Evolutionary conservation across 169 alveolate species (phyloP).

Genomic region (Nephromyces sp.): DNA sequence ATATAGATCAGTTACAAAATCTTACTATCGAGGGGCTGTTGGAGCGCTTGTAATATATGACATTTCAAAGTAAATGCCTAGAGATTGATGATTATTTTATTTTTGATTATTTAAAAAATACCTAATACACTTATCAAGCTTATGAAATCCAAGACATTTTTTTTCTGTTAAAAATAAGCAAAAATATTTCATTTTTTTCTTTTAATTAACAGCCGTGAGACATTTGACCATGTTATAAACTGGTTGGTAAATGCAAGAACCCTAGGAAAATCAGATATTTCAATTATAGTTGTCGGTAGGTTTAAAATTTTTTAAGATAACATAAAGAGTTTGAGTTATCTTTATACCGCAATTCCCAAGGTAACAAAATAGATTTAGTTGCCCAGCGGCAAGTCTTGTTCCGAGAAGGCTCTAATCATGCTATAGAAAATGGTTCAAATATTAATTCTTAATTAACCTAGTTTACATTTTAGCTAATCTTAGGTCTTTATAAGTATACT

Average conservation of each 20-base stretch:
- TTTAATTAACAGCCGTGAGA: constrained; percentile 35
- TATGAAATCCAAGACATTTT: neutral
- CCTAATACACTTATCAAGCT: too few species aligned
- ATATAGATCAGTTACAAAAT: constrained; percentile 62
- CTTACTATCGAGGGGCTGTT: constrained; percentile 81
- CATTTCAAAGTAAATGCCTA: constrained; percentile 47
- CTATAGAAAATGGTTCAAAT: constrained; percentile 64
- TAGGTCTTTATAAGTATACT: neutral
- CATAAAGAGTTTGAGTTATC: neutral
- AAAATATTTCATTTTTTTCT: neutral
- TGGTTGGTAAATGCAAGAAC: constrained; percentile 68
- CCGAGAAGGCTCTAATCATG: constrained; percentile 70
- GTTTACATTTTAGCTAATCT: too few species aligned
- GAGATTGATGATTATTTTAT: neutral
- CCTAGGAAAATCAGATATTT: constrained; percentile 61
- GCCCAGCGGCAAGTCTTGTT: constrained; percentile 59
- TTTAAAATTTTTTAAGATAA: neutral
- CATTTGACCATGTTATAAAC: constrained; percentile 53
- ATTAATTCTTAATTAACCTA: too few species aligned
- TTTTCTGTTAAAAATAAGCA: neutral
- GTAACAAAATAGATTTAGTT: constrained; percentile 26
- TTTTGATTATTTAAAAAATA: neutral
- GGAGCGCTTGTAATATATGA: constrained; percentile 76
- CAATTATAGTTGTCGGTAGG: constrained; percentile 59
- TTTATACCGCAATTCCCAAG: neutral